phyloP scores from a whole-genome alignment of 768 basidiomycete species.

The Leccinum sublutescens region DNA sequence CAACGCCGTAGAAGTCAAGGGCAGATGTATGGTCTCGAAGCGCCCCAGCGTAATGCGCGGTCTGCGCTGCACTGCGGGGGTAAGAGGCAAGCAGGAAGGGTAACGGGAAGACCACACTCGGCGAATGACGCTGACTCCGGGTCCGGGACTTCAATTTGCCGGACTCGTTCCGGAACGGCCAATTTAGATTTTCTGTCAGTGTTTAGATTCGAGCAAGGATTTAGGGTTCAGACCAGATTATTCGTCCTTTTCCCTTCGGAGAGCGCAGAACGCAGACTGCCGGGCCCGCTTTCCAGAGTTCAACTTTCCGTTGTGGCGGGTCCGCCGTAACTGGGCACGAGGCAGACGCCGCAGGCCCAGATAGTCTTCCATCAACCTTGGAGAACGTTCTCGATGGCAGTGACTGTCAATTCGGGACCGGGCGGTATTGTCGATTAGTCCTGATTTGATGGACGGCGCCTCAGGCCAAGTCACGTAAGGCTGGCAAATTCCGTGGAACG shows the following conservation, averaged over 20 bases:
- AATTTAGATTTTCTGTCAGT: neutral
- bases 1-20: neutral
- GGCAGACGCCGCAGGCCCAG: neutral
- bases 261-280: neutral
- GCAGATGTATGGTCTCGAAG: neutral
- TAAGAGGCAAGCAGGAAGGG: neutral
- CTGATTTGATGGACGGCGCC: no score
- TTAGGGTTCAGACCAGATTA: neutral
- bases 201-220: neutral
- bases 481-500: neutral
- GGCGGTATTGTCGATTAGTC: neutral
- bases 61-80: neutral
- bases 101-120: neutral
- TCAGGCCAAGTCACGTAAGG: neutral
- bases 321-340: neutral
- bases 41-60: neutral
- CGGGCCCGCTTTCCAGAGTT: neutral
- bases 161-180: neutral
- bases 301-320: neutral
- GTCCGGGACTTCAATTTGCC: neutral
- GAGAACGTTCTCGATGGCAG: neutral
- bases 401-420: conserved; percentile 9
- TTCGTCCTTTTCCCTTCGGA: no score
- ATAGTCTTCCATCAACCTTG: conserved; percentile 8
- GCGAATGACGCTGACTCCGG: neutral